A percentile compares a stretch with the other conserved stretches of the same genome.
Conservation (phyloP, 2,329 filamentous ascomycete genomes). For the Sporothrix schenckii region DNA sequence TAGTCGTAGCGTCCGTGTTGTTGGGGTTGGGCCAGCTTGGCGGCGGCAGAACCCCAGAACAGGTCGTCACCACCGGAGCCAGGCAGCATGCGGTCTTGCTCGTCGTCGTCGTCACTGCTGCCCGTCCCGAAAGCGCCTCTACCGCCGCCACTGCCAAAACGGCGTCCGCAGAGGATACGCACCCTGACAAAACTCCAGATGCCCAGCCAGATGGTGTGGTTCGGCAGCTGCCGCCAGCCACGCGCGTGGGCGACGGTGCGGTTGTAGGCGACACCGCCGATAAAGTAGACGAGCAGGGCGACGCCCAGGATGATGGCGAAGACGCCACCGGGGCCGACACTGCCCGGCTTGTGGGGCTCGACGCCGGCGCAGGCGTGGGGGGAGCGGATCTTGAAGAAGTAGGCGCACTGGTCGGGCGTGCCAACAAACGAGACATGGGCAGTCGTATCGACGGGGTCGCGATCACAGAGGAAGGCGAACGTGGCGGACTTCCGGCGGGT, state of each 20-base stretch:
- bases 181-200: conserved; percentile 84
- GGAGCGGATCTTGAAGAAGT: conserved; percentile 92
- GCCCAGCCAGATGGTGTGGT: conserved; percentile 89
- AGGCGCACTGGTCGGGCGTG: conserved; percentile 87
- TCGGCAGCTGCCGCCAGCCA: conserved; percentile 93
- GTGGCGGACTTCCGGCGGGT: conserved; percentile 73
- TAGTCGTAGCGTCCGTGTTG: conserved; percentile 30
- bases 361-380: conserved; percentile 73
- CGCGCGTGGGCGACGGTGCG: conserved; percentile 90
- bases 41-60: conserved; percentile 18
- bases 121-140: background rate
- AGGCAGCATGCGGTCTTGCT: conserved; percentile 16
- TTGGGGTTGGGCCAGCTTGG: conserved; percentile 12
- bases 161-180: conserved; percentile 44
- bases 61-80: conserved; percentile 18
- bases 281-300: conserved; percentile 82
- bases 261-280: conserved; percentile 94
- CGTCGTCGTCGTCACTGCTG: conserved; percentile 11
- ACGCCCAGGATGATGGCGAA: conserved; percentile 83
- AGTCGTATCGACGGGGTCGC: conserved; percentile 68
- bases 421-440: conserved; percentile 83
- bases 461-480: conserved; percentile 91
- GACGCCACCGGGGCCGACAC: conserved; percentile 71
- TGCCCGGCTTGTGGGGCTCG: conserved; percentile 71
- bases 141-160: conserved; percentile 13